Percentiles rank a stretch among this genome's conserved stretches.
phyloP scores from a whole-genome alignment of 345 rosid genomes.

The Citropsis articulata region DNA sequence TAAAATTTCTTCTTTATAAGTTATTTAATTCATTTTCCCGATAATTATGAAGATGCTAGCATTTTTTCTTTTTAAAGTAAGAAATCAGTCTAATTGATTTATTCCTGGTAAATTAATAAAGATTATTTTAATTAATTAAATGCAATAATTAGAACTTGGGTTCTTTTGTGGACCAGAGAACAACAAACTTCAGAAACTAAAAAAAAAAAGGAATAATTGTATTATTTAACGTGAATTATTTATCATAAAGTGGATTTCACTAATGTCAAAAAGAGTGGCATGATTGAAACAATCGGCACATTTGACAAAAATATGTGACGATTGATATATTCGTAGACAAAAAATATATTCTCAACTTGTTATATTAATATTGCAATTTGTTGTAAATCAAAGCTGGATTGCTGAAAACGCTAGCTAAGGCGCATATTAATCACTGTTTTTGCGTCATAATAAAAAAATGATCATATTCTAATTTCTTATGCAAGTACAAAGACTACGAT shows the following conservation, averaged over 20 bases:
- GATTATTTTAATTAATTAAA: no score
- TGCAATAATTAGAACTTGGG: background rate
- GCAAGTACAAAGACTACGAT: background rate
- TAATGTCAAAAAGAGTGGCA: conserved; percentile 6
- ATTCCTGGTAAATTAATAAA: no score
- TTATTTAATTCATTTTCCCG: no score
- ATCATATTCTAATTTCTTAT: background rate
- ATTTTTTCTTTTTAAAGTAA: no score
- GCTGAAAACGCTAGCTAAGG: background rate
- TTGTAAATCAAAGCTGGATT: background rate
- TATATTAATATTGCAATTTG: background rate
- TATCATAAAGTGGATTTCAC: conserved; percentile 2
- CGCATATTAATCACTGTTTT: background rate
- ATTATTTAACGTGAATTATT: conserved; percentile 5
- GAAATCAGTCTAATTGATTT: no score
- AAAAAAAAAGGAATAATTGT: background rate
- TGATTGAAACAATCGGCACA: background rate
- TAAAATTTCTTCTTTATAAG: no score
- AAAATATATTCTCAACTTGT: background rate
- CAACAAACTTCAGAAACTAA: background rate
- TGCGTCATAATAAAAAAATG: background rate
- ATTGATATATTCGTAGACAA: background rate
- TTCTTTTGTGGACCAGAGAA: background rate
- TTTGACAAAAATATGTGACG: background rate
- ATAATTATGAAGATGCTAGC: no score